These are phyloP conservation scores for Penicillium steckii DNA, from an alignment of 495 filamentous ascomycete genomes.

Conservation along the genomic window DNA sequence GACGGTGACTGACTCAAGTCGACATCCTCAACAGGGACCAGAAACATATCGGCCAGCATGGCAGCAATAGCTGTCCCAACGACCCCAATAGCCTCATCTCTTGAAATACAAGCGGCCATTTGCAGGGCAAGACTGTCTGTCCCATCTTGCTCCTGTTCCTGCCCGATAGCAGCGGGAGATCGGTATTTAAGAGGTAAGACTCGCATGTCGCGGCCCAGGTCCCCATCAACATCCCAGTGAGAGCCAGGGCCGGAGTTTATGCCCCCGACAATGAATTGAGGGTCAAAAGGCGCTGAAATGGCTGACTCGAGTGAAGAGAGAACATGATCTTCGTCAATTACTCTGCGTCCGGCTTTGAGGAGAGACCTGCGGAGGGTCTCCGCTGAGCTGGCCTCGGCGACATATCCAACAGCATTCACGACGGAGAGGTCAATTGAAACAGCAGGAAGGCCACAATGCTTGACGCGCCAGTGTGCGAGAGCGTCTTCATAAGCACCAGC, in stretches of 20 bases:
- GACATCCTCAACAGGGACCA: slow-evolving; percentile 16
- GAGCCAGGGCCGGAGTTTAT: slow-evolving; percentile 1
- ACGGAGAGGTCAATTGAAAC: slow-evolving; percentile 29
- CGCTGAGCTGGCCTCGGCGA: not conserved
- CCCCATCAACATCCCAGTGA: not conserved
- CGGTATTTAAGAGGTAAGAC: not conserved
- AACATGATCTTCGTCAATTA: not conserved
- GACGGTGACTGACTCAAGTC: slow-evolving; percentile 12
- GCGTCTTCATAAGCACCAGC: slow-evolving; percentile 54
- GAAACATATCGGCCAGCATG: slow-evolving; percentile 15
- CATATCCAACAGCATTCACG: slow-evolving; percentile 25
- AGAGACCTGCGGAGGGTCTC: not conserved
- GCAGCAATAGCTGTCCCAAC: slow-evolving; percentile 4
- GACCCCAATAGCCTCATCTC: not conserved
- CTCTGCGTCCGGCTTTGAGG: not conserved
- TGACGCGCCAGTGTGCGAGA: slow-evolving; percentile 23
- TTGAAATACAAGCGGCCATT: not conserved
- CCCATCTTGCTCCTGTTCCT: not conserved
- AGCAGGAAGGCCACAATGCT: slow-evolving; percentile 21
- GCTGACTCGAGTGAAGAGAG: not conserved
- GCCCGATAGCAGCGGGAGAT: not conserved
- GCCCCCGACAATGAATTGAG: slow-evolving; percentile 12
- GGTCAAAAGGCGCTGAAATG: not conserved
- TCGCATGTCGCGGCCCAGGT: not conserved
- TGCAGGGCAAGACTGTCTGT: not conserved